These are phyloP conservation scores for Solanum commersonii DNA, from an alignment of 257 asterid genomes.

Conservation along the genomic window DNA sequence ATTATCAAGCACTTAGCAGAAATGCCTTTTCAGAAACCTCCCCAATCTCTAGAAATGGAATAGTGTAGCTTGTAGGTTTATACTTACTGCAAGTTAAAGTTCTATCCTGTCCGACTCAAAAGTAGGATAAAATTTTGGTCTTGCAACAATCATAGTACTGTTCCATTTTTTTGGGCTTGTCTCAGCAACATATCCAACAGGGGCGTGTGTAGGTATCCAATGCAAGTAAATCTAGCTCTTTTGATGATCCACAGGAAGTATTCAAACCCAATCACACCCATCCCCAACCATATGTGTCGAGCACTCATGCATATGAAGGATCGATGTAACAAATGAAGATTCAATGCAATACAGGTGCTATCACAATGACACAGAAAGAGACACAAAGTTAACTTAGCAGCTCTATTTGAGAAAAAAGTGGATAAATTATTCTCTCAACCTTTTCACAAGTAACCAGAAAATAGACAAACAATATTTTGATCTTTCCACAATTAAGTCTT, in stretches of 20 bases:
- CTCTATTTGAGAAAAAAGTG: neutral
- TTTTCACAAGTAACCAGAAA: neutral
- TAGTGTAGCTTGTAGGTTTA: neutral
- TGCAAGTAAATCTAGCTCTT: neutral
- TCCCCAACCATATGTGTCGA: neutral
- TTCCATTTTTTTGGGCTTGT: neutral
- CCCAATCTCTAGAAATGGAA: neutral
- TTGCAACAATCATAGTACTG: neutral
- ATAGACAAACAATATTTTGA: neutral
- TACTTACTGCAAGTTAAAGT: neutral
- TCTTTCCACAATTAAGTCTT: neutral
- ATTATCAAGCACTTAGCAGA: neutral
- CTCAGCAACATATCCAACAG: neutral
- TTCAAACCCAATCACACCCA: neutral
- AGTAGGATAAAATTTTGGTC: neutral
- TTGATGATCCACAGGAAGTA: neutral
- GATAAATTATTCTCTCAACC: neutral
- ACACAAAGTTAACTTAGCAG: neutral
- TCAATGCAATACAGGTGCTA: neutral
- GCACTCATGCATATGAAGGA: neutral
- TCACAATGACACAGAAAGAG: neutral
- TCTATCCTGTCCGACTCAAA: neutral
- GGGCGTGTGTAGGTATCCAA: neutral
- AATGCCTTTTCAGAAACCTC: neutral
- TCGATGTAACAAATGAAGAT: neutral